Conservation (phyloP, 164 flowering plant species). For the Vitis labrusca region DNA sequence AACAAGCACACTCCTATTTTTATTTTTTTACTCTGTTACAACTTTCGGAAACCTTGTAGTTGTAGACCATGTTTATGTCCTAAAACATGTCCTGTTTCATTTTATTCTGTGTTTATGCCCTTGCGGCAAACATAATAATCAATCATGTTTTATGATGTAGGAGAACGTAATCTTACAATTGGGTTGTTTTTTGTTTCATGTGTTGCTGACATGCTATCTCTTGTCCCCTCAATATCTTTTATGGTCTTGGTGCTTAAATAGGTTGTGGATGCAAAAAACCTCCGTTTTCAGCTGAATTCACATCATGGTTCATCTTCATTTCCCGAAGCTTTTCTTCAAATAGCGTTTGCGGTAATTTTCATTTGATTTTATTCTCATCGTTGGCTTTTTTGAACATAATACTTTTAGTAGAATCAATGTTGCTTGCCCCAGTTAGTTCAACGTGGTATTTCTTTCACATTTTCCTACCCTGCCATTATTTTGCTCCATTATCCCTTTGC, state of each 20-base stretch:
- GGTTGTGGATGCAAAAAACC: conserved; percentile 97
- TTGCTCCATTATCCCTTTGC: neutral
- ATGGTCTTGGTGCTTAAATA: conserved; percentile 17
- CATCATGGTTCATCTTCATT: conserved; percentile 60
- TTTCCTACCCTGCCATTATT: neutral
- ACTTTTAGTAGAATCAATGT: neutral
- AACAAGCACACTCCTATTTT: too few species aligned
- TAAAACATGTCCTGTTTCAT: neutral
- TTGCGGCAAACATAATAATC: neutral
- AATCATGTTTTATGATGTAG: too few species aligned
- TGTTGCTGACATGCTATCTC: neutral
- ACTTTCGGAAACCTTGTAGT: neutral
- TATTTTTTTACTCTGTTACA: too few species aligned
- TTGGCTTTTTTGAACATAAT: conserved; percentile 1
- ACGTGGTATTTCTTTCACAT: too few species aligned
- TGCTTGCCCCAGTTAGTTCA: too few species aligned
- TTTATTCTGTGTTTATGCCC: neutral
- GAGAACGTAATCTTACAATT: neutral
- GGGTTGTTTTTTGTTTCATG: neutral
- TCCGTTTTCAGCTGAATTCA: conserved; percentile 59
- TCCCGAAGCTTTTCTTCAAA: conserved; percentile 88
- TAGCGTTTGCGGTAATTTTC: conserved; percentile 83
- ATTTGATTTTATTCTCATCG: neutral
- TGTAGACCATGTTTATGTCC: neutral
- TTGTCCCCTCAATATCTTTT: neutral